These are phyloP conservation scores for Tieghemostelium lacteum DNA, from an alignment of 78 protist genomes.

Conservation along the genomic window DNA sequence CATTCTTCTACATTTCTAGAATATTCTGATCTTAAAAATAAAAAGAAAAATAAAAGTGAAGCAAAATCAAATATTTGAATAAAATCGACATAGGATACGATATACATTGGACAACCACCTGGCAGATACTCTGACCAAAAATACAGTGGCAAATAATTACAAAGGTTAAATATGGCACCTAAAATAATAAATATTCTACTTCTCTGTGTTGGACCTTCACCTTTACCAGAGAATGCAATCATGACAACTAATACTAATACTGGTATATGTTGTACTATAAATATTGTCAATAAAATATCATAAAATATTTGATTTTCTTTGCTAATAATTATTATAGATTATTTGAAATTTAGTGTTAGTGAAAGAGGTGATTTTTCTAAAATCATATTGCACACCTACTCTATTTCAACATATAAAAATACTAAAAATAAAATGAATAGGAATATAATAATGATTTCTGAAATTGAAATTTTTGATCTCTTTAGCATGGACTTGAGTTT, in stretches of 20 bases:
- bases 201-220: conserved; percentile 67
- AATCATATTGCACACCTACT: conserved; percentile 14
- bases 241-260: conserved; percentile 32
- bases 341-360: neutral
- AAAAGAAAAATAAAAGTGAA: conserved; percentile 73
- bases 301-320: conserved; percentile 52
- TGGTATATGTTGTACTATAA: conserved; percentile 64
- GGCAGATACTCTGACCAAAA: conserved; percentile 67
- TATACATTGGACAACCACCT: conserved; percentile 75
- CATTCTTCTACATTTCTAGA: conserved; percentile 82
- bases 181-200: conserved; percentile 62
- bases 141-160: conserved; percentile 70
- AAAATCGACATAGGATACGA: conserved; percentile 58
- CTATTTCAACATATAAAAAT: conserved; percentile 50
- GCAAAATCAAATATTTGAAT: conserved; percentile 69
- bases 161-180: conserved; percentile 56
- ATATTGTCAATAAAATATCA: conserved; percentile 42
- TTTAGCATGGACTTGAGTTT: neutral
- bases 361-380: neutral
- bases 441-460: conserved; percentile 31
- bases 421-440: conserved; percentile 54
- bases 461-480: conserved; percentile 5
- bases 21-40: conserved; percentile 79
- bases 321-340: neutral
- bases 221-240: conserved; percentile 31